phyloP scores from a whole-genome alignment of 371 early-diverging fungal species.

The Mortierella sp. region DNA sequence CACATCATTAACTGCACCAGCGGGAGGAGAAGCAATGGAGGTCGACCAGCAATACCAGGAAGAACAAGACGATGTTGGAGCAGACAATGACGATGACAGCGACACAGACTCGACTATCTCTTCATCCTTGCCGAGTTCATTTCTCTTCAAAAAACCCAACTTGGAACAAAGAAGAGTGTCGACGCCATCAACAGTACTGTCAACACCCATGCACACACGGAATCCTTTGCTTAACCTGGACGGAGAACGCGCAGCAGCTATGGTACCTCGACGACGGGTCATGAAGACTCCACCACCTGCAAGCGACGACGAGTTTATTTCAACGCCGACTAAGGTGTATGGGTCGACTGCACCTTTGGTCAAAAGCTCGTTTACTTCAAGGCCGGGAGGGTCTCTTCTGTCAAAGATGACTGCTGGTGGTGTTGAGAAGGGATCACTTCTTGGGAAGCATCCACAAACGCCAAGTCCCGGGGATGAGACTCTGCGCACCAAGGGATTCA shows the following conservation, averaged over 20 bases:
- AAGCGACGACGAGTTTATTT: constrained; percentile 24
- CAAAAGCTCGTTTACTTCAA: constrained; percentile 5
- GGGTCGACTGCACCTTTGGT: background rate
- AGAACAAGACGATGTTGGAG: background rate
- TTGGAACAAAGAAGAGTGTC: constrained; percentile 27
- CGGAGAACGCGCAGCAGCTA: constrained; percentile 24
- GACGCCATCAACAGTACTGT: constrained; percentile 1
- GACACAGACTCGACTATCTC: constrained; percentile 33
- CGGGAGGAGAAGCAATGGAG: constrained; percentile 35
- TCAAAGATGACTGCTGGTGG: constrained; percentile 22
- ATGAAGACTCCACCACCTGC: constrained; percentile 15
- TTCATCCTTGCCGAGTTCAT: constrained; percentile 40
- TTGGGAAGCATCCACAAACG: constrained; percentile 54
- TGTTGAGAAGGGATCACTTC: constrained; percentile 37
- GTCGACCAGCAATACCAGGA: constrained; percentile 27
- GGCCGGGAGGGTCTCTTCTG: constrained; percentile 26
- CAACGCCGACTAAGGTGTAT: constrained; percentile 34
- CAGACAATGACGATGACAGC: background rate
- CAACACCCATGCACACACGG: constrained; percentile 27
- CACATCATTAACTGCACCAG: constrained; percentile 16
- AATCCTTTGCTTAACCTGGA: constrained; percentile 24
- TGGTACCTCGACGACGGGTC: constrained; percentile 25
- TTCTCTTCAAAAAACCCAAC: constrained; percentile 2
- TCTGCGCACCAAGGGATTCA: constrained; percentile 36
- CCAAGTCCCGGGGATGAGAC: constrained; percentile 43